phyloP scores from a whole-genome alignment of 148 eudicot species.

The Gaultheria prostrata region DNA sequence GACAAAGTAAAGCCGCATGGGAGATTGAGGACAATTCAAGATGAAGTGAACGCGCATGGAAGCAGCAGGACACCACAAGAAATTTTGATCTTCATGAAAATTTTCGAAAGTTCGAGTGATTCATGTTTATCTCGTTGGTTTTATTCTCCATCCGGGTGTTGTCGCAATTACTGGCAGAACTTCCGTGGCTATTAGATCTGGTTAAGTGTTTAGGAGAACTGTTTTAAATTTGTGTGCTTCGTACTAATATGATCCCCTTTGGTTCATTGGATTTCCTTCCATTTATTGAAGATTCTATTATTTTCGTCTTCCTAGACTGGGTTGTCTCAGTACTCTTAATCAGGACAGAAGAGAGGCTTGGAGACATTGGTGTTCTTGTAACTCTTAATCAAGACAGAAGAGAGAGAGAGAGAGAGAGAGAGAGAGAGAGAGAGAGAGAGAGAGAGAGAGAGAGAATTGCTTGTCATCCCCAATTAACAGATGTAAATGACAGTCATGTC shows the following conservation, averaged over 20 bases:
- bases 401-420: too few species aligned
- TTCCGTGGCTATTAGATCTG: background rate
- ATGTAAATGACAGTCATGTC: background rate
- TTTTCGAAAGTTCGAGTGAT: background rate
- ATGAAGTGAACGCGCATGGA: conserved; percentile 55
- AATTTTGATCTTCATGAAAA: background rate
- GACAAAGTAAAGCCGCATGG: conserved; percentile 53
- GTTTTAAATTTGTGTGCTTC: background rate
- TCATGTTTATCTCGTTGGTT: background rate
- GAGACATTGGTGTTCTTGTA: background rate
- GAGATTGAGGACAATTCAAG: conserved; percentile 47
- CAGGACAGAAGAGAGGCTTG: background rate
- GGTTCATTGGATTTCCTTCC: background rate
- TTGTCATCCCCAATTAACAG: background rate
- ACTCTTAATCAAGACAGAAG: too few species aligned
- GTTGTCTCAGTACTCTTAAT: background rate
- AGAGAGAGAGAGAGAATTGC: background rate
- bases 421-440: too few species aligned
- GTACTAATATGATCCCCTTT: background rate
- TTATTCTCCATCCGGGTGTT: background rate
- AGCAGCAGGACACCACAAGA: conserved; percentile 29
- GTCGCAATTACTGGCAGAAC: background rate
- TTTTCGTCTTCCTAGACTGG: background rate
- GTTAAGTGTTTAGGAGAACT: background rate
- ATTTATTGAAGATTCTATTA: background rate